phyloP scores from a whole-genome alignment of 768 basidiomycete species.

The Psilocybe azurescens region DNA sequence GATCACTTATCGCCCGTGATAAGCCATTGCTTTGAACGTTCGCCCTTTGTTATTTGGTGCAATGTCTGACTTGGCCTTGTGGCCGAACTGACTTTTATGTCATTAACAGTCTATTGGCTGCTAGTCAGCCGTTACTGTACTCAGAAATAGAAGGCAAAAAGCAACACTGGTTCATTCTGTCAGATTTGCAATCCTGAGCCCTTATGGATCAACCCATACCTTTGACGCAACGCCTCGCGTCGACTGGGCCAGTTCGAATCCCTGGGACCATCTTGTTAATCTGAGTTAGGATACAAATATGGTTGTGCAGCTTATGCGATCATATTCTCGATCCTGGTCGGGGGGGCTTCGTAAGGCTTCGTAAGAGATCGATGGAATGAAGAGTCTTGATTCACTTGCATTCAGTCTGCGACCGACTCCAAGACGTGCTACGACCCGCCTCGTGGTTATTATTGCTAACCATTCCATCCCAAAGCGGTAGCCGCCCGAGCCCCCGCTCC shows the following conservation, averaged over 20 bases:
- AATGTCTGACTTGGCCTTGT: conserved; percentile 17
- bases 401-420: conserved; percentile 23
- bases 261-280: conserved; percentile 7
- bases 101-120: conserved; percentile 11
- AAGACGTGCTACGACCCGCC: conserved; percentile 21
- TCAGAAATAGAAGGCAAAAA: conserved; percentile 3
- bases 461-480: conserved; percentile 18
- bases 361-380: conserved; percentile 35
- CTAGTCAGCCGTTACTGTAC: conserved; percentile 2
- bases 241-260: conserved; percentile 1
- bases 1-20: conserved; percentile 16
- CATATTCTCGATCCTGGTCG: conserved; percentile 22
- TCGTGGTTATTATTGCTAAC: conserved; percentile 26
- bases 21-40: conserved; percentile 11
- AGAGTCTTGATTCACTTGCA: conserved; percentile 29
- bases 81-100: conserved; percentile 15
- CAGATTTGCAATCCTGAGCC: conserved; percentile 9
- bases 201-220: conserved; percentile 8
- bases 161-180: conserved; percentile 19
- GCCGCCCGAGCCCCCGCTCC: conserved; percentile 19
- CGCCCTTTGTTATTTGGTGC: conserved; percentile 3
- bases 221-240: conserved; percentile 11
- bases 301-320: conserved; percentile 12
- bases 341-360: conserved; percentile 23
- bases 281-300: conserved; percentile 17